phyloP scores from a whole-genome alignment of 306 rosid species.

The Corylus americana region DNA sequence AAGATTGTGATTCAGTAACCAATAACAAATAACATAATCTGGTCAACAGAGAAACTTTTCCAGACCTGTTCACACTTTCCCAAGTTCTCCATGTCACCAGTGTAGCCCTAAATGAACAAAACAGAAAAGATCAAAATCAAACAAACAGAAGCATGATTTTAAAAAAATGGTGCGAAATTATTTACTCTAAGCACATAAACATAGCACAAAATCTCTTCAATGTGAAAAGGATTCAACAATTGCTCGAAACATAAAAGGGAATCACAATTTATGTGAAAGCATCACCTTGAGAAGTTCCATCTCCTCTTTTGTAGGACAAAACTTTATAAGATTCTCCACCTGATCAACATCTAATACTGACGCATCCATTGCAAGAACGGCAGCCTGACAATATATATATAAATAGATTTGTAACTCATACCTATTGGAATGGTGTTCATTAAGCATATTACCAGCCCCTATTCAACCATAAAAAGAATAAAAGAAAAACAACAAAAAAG shows the following conservation, averaged over 20 bases:
- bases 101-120: slow-evolving; percentile 62
- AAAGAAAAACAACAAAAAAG: not conserved
- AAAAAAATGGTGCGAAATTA: not conserved
- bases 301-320: slow-evolving; percentile 98
- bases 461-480: not conserved
- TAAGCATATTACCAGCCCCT: slow-evolving; percentile 9
- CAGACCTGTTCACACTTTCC: slow-evolving; percentile 98
- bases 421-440: slow-evolving; percentile 12
- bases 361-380: slow-evolving; percentile 87
- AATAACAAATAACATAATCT: slow-evolving; percentile 22
- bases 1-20: slow-evolving; percentile 11
- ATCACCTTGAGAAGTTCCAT: slow-evolving; percentile 95
- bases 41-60: slow-evolving; percentile 28
- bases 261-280: slow-evolving; percentile 17
- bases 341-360: slow-evolving; percentile 92
- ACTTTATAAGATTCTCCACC: slow-evolving; percentile 92
- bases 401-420: slow-evolving; percentile 25
- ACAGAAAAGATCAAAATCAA: slow-evolving; percentile 34
- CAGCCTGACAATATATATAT: slow-evolving; percentile 66
- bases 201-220: slow-evolving; percentile 5
- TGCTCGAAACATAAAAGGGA: slow-evolving; percentile 23
- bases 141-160: slow-evolving; percentile 18
- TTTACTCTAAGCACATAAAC: slow-evolving; percentile 24
- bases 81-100: slow-evolving; percentile 77
- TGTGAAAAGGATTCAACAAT: slow-evolving; percentile 19